Base-by-base conservation (phyloP, 2,329 filamentous ascomycete species). In the Trichoderma oligosporum region DNA sequence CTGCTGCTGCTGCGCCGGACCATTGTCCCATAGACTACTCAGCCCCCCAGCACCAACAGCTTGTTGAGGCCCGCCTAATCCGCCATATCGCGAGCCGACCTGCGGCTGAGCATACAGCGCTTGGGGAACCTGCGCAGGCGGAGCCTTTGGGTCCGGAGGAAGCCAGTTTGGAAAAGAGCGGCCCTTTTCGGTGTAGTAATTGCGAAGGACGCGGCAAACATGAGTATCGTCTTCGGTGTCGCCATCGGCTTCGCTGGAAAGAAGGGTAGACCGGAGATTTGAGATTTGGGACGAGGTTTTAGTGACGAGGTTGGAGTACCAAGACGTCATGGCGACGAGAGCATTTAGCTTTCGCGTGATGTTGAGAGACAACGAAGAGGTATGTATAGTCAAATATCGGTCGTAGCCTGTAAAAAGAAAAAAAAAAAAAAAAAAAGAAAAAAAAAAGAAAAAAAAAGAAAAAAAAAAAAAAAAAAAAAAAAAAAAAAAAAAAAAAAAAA, bases 171-270 rank as follows among this genome's bases (percentile, higher is more conserved):
- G 94, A 61, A 92, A 88, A 1, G 85, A 80, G 20, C 86, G 85
- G 64, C 87, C 89, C 69, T 95, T 94, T 72, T 97, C 92, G 51
- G 79, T 83, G 79, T 99, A 97, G 80, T 97, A 96, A 65, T 85
- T 87, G 66, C 94, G 88, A 24, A 99, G 84, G 33, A 96, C 91
- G 66, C 94, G 89, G 74, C 90, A 95, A 67, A 97, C 88, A 76
- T 97, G 91, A 2, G 91, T 95, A 76, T 96, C 91, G 76, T 97
- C 92, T 74, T 95, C 82, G 61, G 84, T 87, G 68, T 88, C 85
- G 73, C 86, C 86, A 71, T 87, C 85, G 64, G 79, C 77, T 63
- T 88, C 85, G 69, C 78, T 77, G 63, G 80, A 75, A 55, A 89
- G 83, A 62, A 92, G 84, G 61, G 90, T 84, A 60, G 86, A 86